Conservation (phyloP, 2,329 filamentous ascomycete species). For the Cladobotryum mycophilum region DNA sequence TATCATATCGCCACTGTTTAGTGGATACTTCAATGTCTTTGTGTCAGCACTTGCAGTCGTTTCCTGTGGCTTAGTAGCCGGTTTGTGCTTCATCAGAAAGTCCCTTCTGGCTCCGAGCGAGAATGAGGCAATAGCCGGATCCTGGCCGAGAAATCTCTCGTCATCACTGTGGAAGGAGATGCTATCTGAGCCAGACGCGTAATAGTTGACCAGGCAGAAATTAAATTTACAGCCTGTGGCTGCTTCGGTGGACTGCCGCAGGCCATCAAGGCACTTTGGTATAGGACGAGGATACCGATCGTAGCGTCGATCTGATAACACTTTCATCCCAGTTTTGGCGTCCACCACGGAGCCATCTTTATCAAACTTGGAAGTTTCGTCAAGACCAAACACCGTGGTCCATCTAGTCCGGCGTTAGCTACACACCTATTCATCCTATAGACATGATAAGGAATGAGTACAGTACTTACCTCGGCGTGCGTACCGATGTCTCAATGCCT, state of each 20-base stretch:
- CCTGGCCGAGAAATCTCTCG: conserved; percentile 64
- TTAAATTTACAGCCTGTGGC: conserved; percentile 65
- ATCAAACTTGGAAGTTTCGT: conserved; percentile 58
- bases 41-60: conserved; percentile 7
- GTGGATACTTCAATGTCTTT: conserved; percentile 42
- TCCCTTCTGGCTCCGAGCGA: conserved; percentile 66
- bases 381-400: conserved; percentile 53
- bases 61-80: conserved; percentile 26
- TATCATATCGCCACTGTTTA: conserved; percentile 70
- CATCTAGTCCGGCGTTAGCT: conserved; percentile 22
- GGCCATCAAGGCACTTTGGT: conserved; percentile 59
- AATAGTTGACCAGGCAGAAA: conserved; percentile 79
- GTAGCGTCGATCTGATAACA: conserved; percentile 46
- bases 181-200: conserved; percentile 68
- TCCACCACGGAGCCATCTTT: conserved; percentile 38
- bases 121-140: conserved; percentile 69
- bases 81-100: conserved; percentile 76
- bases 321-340: conserved; percentile 33
- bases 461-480: conserved; percentile 41
- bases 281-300: conserved; percentile 58
- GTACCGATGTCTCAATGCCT: conserved; percentile 54
- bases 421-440: neutral
- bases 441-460: neutral
- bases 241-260: conserved; percentile 58
- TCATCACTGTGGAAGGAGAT: conserved; percentile 78